These are phyloP conservation scores for Tricholoma hemisulphureum DNA, from an alignment of 768 basidiomycete genomes.

Conservation along the genomic window DNA sequence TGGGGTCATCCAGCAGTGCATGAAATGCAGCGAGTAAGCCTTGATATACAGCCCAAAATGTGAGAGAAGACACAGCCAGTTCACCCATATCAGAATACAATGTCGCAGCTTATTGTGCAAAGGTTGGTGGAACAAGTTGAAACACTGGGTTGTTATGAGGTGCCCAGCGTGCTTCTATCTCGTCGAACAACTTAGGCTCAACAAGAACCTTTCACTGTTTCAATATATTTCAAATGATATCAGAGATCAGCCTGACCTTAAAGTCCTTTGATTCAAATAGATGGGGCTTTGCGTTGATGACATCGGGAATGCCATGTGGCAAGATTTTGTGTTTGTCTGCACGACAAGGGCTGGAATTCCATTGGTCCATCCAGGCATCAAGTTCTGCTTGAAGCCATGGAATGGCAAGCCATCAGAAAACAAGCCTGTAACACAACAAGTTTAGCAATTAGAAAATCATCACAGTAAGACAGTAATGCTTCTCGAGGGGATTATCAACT, in stretches of 20 bases:
- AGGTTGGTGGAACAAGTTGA: not conserved
- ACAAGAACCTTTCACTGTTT: no score
- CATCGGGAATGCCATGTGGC: conserved; percentile 29
- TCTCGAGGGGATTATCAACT: conserved; percentile 17
- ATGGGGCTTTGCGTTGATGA: conserved; percentile 29
- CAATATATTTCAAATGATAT: no score
- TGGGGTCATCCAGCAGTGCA: no score
- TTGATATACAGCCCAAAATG: no score
- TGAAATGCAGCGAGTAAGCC: no score
- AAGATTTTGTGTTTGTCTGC: conserved; percentile 32
- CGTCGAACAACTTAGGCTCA: no score
- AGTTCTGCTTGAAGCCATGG: conserved; percentile 38
- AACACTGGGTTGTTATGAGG: no score
- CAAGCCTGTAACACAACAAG: conserved; percentile 16
- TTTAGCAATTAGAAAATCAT: no score
- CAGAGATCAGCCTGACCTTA: no score
- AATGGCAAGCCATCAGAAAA: conserved; percentile 37
- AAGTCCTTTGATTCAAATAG: no score
- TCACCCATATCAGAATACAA: not conserved
- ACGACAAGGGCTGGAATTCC: conserved; percentile 19
- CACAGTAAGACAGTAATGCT: conserved; percentile 13
- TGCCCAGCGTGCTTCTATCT: no score
- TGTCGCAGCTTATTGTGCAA: not conserved
- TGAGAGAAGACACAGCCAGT: not conserved
- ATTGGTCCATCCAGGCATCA: conserved; percentile 20